Conservation (phyloP, 345 rosid genomes). For the Mallotus nudiflorus region DNA sequence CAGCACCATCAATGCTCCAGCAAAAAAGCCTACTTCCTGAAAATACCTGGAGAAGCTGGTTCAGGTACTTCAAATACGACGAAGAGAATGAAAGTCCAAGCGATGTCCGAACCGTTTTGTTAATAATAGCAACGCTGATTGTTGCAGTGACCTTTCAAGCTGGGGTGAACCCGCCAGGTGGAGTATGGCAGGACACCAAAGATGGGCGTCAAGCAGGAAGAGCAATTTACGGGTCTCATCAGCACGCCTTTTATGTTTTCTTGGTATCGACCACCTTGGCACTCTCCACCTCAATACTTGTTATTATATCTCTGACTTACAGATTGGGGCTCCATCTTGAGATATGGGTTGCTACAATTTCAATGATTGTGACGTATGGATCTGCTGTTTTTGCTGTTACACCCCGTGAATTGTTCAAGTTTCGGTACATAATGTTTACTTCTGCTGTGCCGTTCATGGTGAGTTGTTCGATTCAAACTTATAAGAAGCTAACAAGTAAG, state of each 20-base stretch:
- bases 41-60: slow-evolving; percentile 11
- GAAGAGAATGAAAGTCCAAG: slow-evolving; percentile 10
- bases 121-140: slow-evolving; percentile 16
- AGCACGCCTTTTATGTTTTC: slow-evolving; percentile 26
- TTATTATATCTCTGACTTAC: slow-evolving; percentile 17
- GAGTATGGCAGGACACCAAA: slow-evolving; percentile 22
- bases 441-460: slow-evolving; percentile 16
- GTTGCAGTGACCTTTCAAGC: slow-evolving; percentile 27
- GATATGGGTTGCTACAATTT: slow-evolving; percentile 12
- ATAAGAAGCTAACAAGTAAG: too few relatives aligned
- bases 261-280: slow-evolving; percentile 24
- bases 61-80: slow-evolving; percentile 13
- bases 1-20: too few relatives aligned
- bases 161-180: slow-evolving; percentile 26
- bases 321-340: slow-evolving; percentile 27
- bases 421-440: slow-evolving; percentile 15
- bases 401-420: slow-evolving; percentile 13
- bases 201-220: neutral
- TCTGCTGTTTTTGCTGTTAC: slow-evolving; percentile 30
- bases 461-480: slow-evolving; percentile 14
- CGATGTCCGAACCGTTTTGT: slow-evolving; percentile 18
- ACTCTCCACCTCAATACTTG: slow-evolving; percentile 12
- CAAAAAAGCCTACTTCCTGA: neutral
- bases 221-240: slow-evolving; percentile 18
- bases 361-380: slow-evolving; percentile 27